A percentile compares a stretch with the other conserved stretches of the same genome.
phyloP scores from a whole-genome alignment of 768 basidiomycete genomes.

The Collybia mongolica region DNA sequence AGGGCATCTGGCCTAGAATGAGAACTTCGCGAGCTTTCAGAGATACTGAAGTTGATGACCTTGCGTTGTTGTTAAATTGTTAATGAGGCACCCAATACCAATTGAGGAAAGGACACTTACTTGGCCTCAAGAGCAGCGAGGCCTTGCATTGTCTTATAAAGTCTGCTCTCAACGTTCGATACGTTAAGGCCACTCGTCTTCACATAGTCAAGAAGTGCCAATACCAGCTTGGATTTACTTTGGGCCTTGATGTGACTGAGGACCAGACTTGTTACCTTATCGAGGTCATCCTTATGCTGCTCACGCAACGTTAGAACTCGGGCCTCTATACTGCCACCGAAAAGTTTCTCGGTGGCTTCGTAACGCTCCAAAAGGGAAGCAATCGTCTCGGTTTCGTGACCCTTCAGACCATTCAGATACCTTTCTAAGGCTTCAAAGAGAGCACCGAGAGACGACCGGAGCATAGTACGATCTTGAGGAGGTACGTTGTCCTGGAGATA shows the following conservation, averaged over 20 bases:
- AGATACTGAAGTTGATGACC: constrained; percentile 88
- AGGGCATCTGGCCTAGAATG: constrained; percentile 94
- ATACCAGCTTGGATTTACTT: constrained; percentile 86
- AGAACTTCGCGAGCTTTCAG: constrained; percentile 97
- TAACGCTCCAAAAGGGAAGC: constrained; percentile 79
- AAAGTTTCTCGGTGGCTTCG: constrained; percentile 85
- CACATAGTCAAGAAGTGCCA: constrained; percentile 86
- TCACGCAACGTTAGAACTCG: constrained; percentile 89
- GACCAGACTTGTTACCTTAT: constrained; percentile 82
- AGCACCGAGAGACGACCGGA: constrained; percentile 67
- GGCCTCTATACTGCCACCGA: constrained; percentile 92
- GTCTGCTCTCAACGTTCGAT: constrained; percentile 67
- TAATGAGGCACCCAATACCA: neutral
- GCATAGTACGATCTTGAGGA: constrained; percentile 77
- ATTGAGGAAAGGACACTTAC: constrained; percentile 37
- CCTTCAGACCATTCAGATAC: constrained; percentile 81
- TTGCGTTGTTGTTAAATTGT: constrained; percentile 22
- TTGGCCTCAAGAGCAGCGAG: constrained; percentile 89
- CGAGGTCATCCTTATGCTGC: constrained; percentile 88
- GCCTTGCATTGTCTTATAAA: constrained; percentile 76
- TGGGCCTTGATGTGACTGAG: constrained; percentile 96
- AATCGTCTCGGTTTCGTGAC: constrained; percentile 79
- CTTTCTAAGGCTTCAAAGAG: constrained; percentile 77
- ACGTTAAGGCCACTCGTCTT: constrained; percentile 78
- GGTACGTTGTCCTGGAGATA: constrained; percentile 80